Evolutionary conservation across 768 basidiomycete species (phyloP), one percentile per base, ranked within the genome.

Genomic region (Podaxis sp.): DNA sequence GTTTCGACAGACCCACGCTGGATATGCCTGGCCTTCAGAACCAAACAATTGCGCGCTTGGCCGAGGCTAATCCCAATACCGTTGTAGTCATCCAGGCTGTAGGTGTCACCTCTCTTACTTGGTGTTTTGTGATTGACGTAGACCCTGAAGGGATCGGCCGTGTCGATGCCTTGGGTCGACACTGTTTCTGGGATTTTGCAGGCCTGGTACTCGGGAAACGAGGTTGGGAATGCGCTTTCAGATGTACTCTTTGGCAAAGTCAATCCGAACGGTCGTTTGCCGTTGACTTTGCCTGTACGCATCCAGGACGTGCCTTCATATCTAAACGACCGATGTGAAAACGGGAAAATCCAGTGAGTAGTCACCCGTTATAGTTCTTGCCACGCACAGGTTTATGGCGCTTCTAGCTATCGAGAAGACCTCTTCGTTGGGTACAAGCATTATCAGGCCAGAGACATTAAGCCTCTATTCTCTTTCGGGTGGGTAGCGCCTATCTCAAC

Each of bases 101-200:
- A 66, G 68, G 81, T 70, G 38, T 43, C 9, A 5, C 27, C 24
- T 63, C 38, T 61, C 15, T 51, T n/a, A 12, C 3, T 17, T 15
- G 40, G 53, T 46, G 41, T 36, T 52, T 43, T 41, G 43, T 55
- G 55, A 25, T 46, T 46, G 43, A 46, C n/a, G 43, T 46, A 66
- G 49, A 52, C 17, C 46, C 65, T 60, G 17, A 41, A 87, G 86
- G 87, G 87, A 2, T 88, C 88, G 22, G 84, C 90, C 1, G 82
- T 89, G 2, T 77, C 85, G 2, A 90, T 92, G 88, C 90, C 90
- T 3, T 92, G 90, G 90, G 73, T 85, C 5, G 69, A 82, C 59
- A 69, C 79, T 37, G 84, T 87, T 17, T 70, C 74, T 7, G 82
- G 81, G 4, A 70, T 91, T 22, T 64, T 90, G 1, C 86, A 90